These are phyloP conservation scores for Plasmodium malariae DNA, from an alignment of 169 alveolate species.

Conservation along the genomic window DNA sequence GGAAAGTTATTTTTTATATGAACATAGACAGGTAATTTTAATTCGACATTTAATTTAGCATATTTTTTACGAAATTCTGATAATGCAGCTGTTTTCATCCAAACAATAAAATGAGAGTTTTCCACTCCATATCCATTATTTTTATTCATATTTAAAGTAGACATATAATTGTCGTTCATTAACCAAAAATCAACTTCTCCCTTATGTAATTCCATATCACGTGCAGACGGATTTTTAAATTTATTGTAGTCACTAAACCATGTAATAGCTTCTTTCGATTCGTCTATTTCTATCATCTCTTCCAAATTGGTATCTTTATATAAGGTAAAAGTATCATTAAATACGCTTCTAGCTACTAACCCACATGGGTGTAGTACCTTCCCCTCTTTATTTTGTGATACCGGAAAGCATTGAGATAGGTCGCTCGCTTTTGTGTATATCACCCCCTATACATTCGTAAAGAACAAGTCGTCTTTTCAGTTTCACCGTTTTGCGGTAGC, in stretches of 20 bases:
- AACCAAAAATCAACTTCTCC: slow-evolving; percentile 78
- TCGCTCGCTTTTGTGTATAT: slow-evolving; percentile 38
- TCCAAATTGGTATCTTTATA: slow-evolving; percentile 57
- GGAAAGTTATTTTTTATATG: slow-evolving; percentile 81
- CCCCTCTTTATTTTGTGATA: slow-evolving; percentile 78
- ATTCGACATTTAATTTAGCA: slow-evolving; percentile 83
- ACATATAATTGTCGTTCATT: slow-evolving; percentile 10
- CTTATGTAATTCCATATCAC: slow-evolving; percentile 34
- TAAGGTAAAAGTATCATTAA: slow-evolving; percentile 81
- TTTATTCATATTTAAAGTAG: slow-evolving; percentile 78
- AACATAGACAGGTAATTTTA: slow-evolving; percentile 83
- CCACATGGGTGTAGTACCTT: slow-evolving; percentile 86
- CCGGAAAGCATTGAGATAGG: slow-evolving; percentile 78
- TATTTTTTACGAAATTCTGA: slow-evolving; percentile 85
- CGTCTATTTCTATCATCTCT: slow-evolving; percentile 81
- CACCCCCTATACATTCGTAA: slow-evolving; percentile 78
- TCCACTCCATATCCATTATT: slow-evolving; percentile 86
- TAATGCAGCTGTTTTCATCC: slow-evolving; percentile 90
- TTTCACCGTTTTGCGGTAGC: too few species aligned
- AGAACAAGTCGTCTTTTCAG: too few species aligned
- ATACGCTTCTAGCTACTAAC: slow-evolving; percentile 81
- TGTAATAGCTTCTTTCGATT: slow-evolving; percentile 82
- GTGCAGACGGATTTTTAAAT: slow-evolving; percentile 79
- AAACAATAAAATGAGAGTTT: slow-evolving; percentile 88
- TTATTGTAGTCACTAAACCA: slow-evolving; percentile 79